These are phyloP conservation scores for Kregervanrija delftensis DNA, from an alignment of 805 yeast species.

Conservation along the genomic window DNA sequence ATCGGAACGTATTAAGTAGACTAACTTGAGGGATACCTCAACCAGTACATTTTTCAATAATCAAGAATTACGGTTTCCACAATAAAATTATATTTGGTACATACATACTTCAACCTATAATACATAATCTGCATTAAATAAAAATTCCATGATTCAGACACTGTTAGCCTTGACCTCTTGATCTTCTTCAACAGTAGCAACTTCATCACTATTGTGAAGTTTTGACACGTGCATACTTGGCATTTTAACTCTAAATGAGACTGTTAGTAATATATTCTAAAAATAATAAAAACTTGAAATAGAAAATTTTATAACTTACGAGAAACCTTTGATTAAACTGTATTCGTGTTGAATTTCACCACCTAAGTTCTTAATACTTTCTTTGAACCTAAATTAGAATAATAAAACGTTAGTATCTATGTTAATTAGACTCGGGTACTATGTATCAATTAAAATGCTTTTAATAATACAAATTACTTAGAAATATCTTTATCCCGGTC, in stretches of 20 bases:
- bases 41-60: background rate
- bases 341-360: slow-evolving; percentile 58
- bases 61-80: too few species aligned
- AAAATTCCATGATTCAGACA: slow-evolving; percentile 3
- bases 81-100: too few species aligned
- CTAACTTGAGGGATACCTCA: background rate
- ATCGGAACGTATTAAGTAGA: background rate
- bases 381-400: slow-evolving; percentile 32
- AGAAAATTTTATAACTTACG: slow-evolving; percentile 24
- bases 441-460: background rate
- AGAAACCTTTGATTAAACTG: slow-evolving; percentile 59
- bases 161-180: slow-evolving; percentile 46
- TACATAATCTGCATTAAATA: background rate
- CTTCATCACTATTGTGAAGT: slow-evolving; percentile 42
- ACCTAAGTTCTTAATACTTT: slow-evolving; percentile 43
- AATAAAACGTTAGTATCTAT: slow-evolving; percentile 3
- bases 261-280: background rate
- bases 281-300: background rate
- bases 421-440: too few species aligned
- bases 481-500: too few species aligned
- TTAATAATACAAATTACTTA: background rate
- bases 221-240: slow-evolving; percentile 45
- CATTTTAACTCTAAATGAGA: slow-evolving; percentile 34
- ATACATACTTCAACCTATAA: too few species aligned
- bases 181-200: slow-evolving; percentile 61